phyloP scores from a whole-genome alignment of 2,329 filamentous ascomycete species.

The Arthrobotrys entomopaga region DNA sequence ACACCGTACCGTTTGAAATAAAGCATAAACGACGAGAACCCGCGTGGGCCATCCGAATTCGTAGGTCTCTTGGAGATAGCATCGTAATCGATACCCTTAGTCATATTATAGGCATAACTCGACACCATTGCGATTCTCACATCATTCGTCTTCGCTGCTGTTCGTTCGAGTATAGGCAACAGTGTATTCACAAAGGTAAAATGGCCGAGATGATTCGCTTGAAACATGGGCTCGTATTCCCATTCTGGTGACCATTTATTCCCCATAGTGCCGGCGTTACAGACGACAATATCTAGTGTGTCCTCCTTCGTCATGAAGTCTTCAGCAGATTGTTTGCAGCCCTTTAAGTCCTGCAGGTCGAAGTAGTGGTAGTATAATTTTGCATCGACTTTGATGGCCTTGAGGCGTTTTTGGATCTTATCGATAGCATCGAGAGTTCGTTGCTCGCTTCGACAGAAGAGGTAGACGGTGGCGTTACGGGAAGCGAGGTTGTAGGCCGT shows the following conservation, averaged over 20 bases:
- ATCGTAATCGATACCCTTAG: slow-evolving; percentile 59
- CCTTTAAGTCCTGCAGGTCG: slow-evolving; percentile 65
- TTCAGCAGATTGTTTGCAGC: slow-evolving; percentile 63
- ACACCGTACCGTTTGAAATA: slow-evolving; percentile 63
- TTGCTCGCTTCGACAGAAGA: slow-evolving; percentile 58
- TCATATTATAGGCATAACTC: slow-evolving; percentile 60
- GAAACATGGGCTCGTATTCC: slow-evolving; percentile 67
- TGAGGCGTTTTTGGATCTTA: slow-evolving; percentile 55
- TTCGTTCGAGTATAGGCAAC: slow-evolving; percentile 57
- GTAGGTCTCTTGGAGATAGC: slow-evolving; percentile 24
- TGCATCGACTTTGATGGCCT: slow-evolving; percentile 28
- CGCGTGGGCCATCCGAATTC: slow-evolving; percentile 25
- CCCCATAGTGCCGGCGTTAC: slow-evolving; percentile 65
- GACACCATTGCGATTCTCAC: slow-evolving; percentile 58
- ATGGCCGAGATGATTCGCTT: slow-evolving; percentile 67
- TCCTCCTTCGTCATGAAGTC: slow-evolving; percentile 61
- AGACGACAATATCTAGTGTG: slow-evolving; percentile 65
- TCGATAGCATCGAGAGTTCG: slow-evolving; percentile 63
- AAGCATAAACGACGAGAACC: slow-evolving; percentile 55
- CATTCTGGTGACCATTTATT: slow-evolving; percentile 60
- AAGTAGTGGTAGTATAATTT: slow-evolving; percentile 62
- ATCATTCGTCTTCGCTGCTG: slow-evolving; percentile 56
- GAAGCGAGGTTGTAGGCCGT: slow-evolving; percentile 57
- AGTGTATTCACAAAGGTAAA: slow-evolving; percentile 63
- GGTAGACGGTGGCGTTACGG: slow-evolving; percentile 56